A percentile compares a stretch with the other conserved stretches of the same genome.
Conservation (phyloP, 1,139 yeast genomes). For the Suhomyces bribrorum region DNA sequence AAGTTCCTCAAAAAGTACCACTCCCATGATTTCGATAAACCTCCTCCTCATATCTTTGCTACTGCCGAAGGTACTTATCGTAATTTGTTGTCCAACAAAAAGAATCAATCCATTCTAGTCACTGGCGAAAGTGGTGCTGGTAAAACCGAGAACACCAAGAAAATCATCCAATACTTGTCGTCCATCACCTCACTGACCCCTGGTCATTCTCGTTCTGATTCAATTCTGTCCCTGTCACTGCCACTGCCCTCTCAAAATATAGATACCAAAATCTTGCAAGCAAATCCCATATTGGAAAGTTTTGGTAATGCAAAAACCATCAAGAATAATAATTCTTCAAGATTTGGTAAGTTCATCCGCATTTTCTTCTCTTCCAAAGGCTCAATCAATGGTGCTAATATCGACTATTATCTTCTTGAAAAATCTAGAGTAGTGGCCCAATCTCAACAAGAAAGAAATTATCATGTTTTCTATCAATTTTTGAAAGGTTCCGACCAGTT, state of each 20-base stretch:
- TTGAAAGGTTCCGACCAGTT: slow-evolving; percentile 65
- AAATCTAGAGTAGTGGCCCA: slow-evolving; percentile 92
- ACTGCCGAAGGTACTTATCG: slow-evolving; percentile 87
- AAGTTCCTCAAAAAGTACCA: slow-evolving; percentile 58
- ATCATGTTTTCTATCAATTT: slow-evolving; percentile 89
- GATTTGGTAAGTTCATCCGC: slow-evolving; percentile 95
- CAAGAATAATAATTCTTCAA: slow-evolving; percentile 89
- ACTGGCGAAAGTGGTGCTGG: slow-evolving; percentile 99
- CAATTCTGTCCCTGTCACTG: slow-evolving; percentile 8
- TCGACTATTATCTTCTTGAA: slow-evolving; percentile 92
- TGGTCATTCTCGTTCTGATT: neutral
- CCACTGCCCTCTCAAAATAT: slow-evolving; percentile 30
- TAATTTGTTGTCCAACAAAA: slow-evolving; percentile 65
- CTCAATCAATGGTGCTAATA: slow-evolving; percentile 81
- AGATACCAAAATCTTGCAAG: slow-evolving; percentile 85
- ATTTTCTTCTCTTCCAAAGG: slow-evolving; percentile 71
- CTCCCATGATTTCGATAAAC: slow-evolving; percentile 45
- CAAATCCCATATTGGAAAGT: slow-evolving; percentile 93
- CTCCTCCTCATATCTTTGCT: slow-evolving; percentile 88
- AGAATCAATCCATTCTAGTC: slow-evolving; percentile 87
- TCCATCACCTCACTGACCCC: slow-evolving; percentile 50
- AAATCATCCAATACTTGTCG: slow-evolving; percentile 88
- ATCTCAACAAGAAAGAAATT: slow-evolving; percentile 75
- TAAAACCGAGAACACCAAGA: slow-evolving; percentile 96
- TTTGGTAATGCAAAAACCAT: slow-evolving; percentile 98